Conservation (phyloP, 2,329 filamentous ascomycete genomes). For the Penicillium expansum region DNA sequence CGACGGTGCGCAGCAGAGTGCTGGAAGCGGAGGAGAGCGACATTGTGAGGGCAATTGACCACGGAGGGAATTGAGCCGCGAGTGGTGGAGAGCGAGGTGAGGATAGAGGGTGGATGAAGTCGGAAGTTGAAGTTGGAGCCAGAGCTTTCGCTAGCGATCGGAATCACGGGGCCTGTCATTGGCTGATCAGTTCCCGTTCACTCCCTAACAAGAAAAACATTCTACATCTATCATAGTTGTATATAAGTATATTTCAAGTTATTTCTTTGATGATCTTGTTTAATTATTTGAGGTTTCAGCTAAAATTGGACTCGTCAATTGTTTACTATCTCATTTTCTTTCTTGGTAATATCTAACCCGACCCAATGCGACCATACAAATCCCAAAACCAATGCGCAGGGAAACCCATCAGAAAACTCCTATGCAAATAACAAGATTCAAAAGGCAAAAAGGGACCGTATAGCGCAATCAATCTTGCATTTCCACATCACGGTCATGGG, state of each 20-base stretch:
- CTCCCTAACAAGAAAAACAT: conserved; percentile 13
- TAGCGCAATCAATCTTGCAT: conserved; percentile 46
- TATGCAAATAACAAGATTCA: conserved; percentile 19
- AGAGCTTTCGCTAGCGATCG: conserved; percentile 43
- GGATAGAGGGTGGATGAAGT: conserved; percentile 36
- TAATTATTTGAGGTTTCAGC: neutral
- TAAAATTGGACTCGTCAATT: neutral
- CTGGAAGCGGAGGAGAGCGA: conserved; percentile 65
- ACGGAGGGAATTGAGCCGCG: conserved; percentile 35
- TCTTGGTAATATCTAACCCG: conserved; percentile 1
- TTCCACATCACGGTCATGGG: conserved; percentile 54
- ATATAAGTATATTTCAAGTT: neutral
- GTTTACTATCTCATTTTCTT: conserved; percentile 4
- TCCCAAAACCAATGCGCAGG: conserved; percentile 7
- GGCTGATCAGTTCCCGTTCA: conserved; percentile 27
- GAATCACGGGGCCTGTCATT: conserved; percentile 44
- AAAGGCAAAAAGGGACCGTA: conserved; percentile 10
- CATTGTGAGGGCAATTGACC: conserved; percentile 35
- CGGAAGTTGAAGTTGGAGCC: conserved; percentile 42
- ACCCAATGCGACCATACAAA: conserved; percentile 19
- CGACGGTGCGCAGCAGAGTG: conserved; percentile 62
- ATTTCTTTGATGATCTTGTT: neutral
- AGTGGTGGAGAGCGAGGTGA: conserved; percentile 33
- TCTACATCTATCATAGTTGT: neutral
- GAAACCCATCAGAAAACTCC: conserved; percentile 18